A percentile compares a stretch with the other conserved stretches of the same genome.
Conservation (phyloP, 495 filamentous ascomycete genomes). For the Daldinia childiae region DNA sequence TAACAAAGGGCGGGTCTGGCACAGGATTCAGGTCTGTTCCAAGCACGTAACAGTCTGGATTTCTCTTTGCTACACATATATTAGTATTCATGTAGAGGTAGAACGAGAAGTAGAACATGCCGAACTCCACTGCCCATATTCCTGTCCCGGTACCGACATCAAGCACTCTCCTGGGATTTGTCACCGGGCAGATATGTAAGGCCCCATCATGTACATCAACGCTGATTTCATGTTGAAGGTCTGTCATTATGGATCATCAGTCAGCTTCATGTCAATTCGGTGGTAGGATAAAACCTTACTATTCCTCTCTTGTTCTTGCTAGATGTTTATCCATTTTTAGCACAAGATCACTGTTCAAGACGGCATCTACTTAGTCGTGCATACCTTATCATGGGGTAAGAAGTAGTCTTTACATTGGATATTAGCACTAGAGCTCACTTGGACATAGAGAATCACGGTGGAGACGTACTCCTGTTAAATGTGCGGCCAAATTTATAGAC, state of each 20-base stretch:
- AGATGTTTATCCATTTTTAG: neutral
- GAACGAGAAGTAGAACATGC: constrained; percentile 44
- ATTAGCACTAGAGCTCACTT: constrained; percentile 24
- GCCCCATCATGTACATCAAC: constrained; percentile 84
- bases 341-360: neutral
- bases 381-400: constrained; percentile 39
- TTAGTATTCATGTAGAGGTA: neutral
- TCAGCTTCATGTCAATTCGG: neutral
- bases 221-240: constrained; percentile 78
- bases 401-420: constrained; percentile 31
- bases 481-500: constrained; percentile 41
- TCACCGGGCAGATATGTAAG: constrained; percentile 42
- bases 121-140: constrained; percentile 62
- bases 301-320: constrained; percentile 3
- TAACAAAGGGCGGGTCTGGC: neutral
- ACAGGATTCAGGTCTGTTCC: neutral
- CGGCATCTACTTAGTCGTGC: neutral
- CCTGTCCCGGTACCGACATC: constrained; percentile 62
- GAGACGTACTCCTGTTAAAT: constrained; percentile 34
- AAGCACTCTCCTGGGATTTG: constrained; percentile 47
- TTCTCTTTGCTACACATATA: neutral
- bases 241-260: constrained; percentile 10
- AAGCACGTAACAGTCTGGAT: neutral
- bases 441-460: neutral
- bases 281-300: neutral